Base-by-base conservation (phyloP, 1,139 yeast species). In the Kurtzmaniella quercitrusa region DNA sequence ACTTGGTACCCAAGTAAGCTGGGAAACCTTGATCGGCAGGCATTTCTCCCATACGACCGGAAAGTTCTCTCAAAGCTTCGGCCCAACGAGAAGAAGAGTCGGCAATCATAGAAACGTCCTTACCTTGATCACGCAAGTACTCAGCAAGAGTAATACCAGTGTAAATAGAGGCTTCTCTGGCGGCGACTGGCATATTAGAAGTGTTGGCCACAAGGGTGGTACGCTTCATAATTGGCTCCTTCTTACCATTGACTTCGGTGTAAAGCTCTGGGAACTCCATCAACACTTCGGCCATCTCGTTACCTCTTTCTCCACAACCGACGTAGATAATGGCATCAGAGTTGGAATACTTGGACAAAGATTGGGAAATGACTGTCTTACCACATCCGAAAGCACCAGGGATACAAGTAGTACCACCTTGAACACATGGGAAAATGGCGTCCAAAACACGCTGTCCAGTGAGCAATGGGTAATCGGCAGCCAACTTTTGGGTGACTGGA, bases 11-110 rank as follows among this genome's bases (percentile, higher is more conserved):
- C 67, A 93, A 80, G 66, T 94, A 93, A 47, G 99, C 99, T 51
- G 99, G 99, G 94, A 91, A 93, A 79, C 99, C 99, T 77, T 94
- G 98, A 74, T 93, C 99, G 50, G 99, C 99, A 65, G 99, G 99
- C 99, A 93, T 93, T 77, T 94, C 99, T 70, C 98, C 98, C 68
- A 93, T 78, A 79, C 99, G 95, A 81, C 99, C 99, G 44, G 98
- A 91, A 67, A 93, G 85, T 79, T 93, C 99, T 84, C 99, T 90
- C 65, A 93, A 80, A 48, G 99, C 99, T 75, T 93, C 99, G 41
- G 99, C 99, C 99, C 99, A 93, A 79, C 99, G 93, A 39, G 98
- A 91, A 33, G 98, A 91, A 7, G 98, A 93, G 68, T 93, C 99
- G 49, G 99, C 99, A 85, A 93, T 93, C 98, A 93, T 93, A 38